Evolutionary conservation across 305 asterid genomes (phyloP).

Genomic region (Fraxinus latifolia): DNA sequence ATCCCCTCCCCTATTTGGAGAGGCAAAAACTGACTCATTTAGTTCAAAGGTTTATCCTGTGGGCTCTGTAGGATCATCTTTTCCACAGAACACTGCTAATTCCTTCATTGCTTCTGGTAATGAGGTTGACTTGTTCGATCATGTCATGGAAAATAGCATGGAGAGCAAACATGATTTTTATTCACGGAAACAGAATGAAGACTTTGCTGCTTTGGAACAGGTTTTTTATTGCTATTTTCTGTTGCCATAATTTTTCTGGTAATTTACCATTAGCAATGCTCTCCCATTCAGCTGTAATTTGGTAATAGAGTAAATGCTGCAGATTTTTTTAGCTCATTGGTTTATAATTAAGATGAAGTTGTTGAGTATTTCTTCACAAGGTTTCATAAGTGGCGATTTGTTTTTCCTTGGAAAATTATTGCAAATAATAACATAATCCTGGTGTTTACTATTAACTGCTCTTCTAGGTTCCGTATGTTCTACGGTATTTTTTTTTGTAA

Average conservation of each 20-base stretch:
- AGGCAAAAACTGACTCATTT: slow-evolving; percentile 43
- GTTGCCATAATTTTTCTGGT: not conserved
- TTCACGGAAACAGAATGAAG: slow-evolving; percentile 79
- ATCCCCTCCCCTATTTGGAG: slow-evolving; percentile 37
- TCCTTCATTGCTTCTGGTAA: slow-evolving; percentile 43
- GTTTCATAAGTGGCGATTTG: not conserved
- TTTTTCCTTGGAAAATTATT: not conserved
- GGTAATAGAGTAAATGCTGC: not conserved
- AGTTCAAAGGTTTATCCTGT: slow-evolving; percentile 53
- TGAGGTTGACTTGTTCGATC: slow-evolving; percentile 50
- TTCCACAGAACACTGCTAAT: slow-evolving; percentile 33
- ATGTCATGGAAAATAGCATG: slow-evolving; percentile 32
- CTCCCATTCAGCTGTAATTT: not conserved
- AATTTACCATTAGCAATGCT: not conserved
- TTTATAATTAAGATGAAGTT: not conserved
- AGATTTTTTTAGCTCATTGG: not conserved
- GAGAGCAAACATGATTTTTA: slow-evolving; percentile 37
- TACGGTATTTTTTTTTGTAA: not conserved
- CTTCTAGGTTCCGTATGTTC: not conserved
- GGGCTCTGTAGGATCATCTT: slow-evolving; percentile 57
- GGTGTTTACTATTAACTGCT: not conserved
- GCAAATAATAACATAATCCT: not conserved
- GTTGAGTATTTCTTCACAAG: not conserved
- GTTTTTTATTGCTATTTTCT: slow-evolving; percentile 40
- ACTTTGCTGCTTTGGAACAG: slow-evolving; percentile 95